These are phyloP conservation scores for Ogataea dorogensis DNA, from an alignment of 805 yeast species.

Conservation along the genomic window DNA sequence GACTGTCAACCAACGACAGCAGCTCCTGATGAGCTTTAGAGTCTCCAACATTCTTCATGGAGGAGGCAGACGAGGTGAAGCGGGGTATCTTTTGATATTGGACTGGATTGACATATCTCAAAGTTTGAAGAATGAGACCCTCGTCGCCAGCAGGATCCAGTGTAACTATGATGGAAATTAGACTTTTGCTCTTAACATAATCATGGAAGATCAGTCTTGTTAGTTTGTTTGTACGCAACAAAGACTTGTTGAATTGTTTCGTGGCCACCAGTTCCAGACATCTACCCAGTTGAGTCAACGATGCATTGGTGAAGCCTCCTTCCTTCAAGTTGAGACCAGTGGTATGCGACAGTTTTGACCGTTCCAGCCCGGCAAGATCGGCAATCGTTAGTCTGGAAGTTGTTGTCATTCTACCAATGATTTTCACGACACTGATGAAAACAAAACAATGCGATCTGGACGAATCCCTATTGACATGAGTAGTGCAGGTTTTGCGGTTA, in stretches of 20 bases:
- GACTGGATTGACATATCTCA: constrained; percentile 32
- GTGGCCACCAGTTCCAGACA: constrained; percentile 42
- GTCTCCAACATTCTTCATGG: constrained; percentile 10
- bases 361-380: constrained; percentile 53
- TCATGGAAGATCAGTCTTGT: constrained; percentile 50
- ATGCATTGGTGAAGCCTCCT: constrained; percentile 47
- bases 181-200: constrained; percentile 33
- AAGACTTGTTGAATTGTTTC: constrained; percentile 38
- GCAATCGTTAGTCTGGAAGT: constrained; percentile 45
- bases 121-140: constrained; percentile 30
- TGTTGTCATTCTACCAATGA: constrained; percentile 23
- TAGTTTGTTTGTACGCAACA: constrained; percentile 47
- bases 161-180: constrained; percentile 37
- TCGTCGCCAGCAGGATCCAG: constrained; percentile 41
- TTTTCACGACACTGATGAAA: constrained; percentile 37
- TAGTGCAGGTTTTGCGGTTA: constrained; percentile 39
- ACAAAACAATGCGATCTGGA: constrained; percentile 55
- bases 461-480: constrained; percentile 43
- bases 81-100: constrained; percentile 29
- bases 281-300: constrained; percentile 50
- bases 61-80: constrained; percentile 17
- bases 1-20: constrained; percentile 27
- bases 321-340: constrained; percentile 45
- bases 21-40: constrained; percentile 21
- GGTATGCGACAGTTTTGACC: constrained; percentile 45